These are phyloP conservation scores for Xylaria sp. DNA, from an alignment of 495 filamentous ascomycete genomes.

Conservation along the genomic window DNA sequence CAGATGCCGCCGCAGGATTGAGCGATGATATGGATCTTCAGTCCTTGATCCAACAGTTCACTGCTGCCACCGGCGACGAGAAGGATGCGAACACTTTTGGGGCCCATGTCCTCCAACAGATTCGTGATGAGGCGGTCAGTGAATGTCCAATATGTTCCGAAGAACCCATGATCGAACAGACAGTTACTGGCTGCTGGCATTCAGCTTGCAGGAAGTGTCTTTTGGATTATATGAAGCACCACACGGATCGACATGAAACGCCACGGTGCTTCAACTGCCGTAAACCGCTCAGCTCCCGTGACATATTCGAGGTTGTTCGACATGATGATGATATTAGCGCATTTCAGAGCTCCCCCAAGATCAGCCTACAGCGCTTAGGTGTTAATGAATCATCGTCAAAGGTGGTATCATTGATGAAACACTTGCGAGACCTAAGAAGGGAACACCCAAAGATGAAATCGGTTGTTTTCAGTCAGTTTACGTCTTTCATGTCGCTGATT, in stretches of 20 bases:
- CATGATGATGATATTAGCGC: slow-evolving; percentile 48
- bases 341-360: slow-evolving; percentile 59
- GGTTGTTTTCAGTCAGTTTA: slow-evolving; percentile 96
- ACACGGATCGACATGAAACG: slow-evolving; percentile 73
- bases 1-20: slow-evolving; percentile 78
- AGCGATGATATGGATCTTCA: slow-evolving; percentile 97
- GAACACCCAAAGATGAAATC: slow-evolving; percentile 75
- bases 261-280: slow-evolving; percentile 91
- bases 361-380: slow-evolving; percentile 82
- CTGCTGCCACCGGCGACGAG: slow-evolving; percentile 67
- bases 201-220: slow-evolving; percentile 93
- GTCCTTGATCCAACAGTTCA: slow-evolving; percentile 83
- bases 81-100: slow-evolving; percentile 77
- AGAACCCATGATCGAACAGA: slow-evolving; percentile 91
- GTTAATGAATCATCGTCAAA: slow-evolving; percentile 81
- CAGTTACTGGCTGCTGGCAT: slow-evolving; percentile 96
- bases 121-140: slow-evolving; percentile 82
- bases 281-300: slow-evolving; percentile 76
- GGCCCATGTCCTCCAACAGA: slow-evolving; percentile 85
- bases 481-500: slow-evolving; percentile 92
- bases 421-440: slow-evolving; percentile 70
- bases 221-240: slow-evolving; percentile 83
- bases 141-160: slow-evolving; percentile 96
- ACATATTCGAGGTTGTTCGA: slow-evolving; percentile 88
- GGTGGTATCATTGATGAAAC: slow-evolving; percentile 76